Conservation (phyloP, 2,329 filamentous ascomycete genomes). For the Trichothecium roseum region DNA sequence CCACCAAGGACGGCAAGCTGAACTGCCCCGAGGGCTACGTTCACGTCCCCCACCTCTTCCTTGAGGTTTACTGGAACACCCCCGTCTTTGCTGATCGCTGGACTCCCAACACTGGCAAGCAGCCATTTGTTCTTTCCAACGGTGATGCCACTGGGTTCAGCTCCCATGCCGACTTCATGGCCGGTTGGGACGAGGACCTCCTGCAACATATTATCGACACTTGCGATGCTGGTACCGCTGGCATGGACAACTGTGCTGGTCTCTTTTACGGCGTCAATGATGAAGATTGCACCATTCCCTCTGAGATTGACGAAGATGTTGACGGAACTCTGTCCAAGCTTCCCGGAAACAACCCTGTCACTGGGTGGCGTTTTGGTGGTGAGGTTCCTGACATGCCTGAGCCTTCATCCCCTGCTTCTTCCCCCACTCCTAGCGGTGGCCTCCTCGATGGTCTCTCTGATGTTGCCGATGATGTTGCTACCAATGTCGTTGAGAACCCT, state of each 20-base stretch:
- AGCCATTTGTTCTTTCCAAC: constrained; percentile 59
- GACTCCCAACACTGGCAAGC: constrained; percentile 35
- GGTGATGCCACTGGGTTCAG: constrained; percentile 62
- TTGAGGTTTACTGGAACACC: constrained; percentile 52
- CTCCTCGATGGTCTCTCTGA: constrained; percentile 1
- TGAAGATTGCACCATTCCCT: constrained; percentile 38
- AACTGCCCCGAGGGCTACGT: constrained; percentile 45
- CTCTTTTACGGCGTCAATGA: constrained; percentile 38
- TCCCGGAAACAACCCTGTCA: constrained; percentile 45
- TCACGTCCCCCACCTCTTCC: constrained; percentile 48
- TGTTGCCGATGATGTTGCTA: constrained; percentile 1
- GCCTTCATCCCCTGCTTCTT: background rate
- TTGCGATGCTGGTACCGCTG: constrained; percentile 48
- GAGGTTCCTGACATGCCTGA: background rate
- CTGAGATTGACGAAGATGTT: constrained; percentile 34
- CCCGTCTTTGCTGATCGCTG: constrained; percentile 38
- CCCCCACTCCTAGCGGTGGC: background rate
- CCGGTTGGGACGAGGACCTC: constrained; percentile 57
- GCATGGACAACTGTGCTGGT: constrained; percentile 56
- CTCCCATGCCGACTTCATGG: constrained; percentile 62
- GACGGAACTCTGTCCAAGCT: constrained; percentile 33
- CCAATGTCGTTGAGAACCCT: constrained; percentile 4
- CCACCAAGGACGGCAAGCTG: constrained; percentile 35
- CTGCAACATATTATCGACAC: constrained; percentile 58
- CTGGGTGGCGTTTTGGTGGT: constrained; percentile 17